phyloP scores from a whole-genome alignment of 2,329 filamentous ascomycete genomes.

The Teratosphaeria gauchensis region DNA sequence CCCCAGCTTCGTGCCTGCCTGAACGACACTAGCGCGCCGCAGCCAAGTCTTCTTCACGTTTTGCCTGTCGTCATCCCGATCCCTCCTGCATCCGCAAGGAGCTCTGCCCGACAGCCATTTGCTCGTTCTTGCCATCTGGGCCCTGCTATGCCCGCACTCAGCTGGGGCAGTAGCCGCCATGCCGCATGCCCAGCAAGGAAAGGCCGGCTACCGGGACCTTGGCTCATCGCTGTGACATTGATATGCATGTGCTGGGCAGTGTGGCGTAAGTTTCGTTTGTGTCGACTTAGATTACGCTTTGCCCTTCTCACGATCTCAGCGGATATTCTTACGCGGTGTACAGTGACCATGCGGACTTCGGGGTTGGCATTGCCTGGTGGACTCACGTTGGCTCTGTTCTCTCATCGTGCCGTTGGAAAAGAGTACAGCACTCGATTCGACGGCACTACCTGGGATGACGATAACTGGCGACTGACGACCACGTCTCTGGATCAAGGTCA shows the following conservation, averaged over 20 bases:
- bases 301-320: neutral
- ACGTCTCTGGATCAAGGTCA: slow-evolving; percentile 46
- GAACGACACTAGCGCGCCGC: neutral
- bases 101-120: neutral
- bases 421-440: slow-evolving; percentile 42
- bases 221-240: neutral
- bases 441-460: slow-evolving; percentile 50
- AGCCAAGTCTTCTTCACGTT: neutral
- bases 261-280: neutral
- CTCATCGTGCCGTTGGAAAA: slow-evolving; percentile 3
- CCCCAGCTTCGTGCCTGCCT: neutral
- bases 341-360: neutral
- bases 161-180: neutral
- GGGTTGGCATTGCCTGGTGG: neutral
- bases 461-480: slow-evolving; percentile 47
- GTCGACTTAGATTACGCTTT: neutral
- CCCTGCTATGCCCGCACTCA: neutral
- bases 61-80: neutral
- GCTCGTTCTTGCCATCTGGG: neutral
- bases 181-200: neutral
- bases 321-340: neutral
- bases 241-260: neutral
- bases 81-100: neutral
- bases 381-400: neutral
- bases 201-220: neutral